Conservation (phyloP, 768 basidiomycete genomes). For the Suillus ampliporus region DNA sequence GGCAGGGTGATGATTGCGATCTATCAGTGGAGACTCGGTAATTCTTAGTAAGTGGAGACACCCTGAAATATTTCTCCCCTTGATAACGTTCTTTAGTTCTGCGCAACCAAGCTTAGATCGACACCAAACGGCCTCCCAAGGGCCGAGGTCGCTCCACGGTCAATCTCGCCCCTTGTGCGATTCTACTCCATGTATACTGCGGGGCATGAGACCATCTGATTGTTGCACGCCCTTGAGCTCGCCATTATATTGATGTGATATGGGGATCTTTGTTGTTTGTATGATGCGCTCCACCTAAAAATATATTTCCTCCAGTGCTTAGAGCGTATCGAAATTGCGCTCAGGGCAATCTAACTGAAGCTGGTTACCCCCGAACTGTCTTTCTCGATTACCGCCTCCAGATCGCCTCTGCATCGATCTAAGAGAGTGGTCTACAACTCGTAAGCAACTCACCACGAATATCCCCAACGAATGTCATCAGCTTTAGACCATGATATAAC, state of each 20-base stretch:
- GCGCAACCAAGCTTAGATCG: slow-evolving; percentile 69
- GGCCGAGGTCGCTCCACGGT: background rate
- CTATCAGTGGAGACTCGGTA: slow-evolving; percentile 89
- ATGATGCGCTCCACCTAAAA: slow-evolving; percentile 2
- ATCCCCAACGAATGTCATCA: slow-evolving; percentile 61
- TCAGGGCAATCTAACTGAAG: slow-evolving; percentile 66
- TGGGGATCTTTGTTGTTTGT: slow-evolving; percentile 6
- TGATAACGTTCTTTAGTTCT: slow-evolving; percentile 60
- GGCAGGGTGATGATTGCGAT: slow-evolving; percentile 17
- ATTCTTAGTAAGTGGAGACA: slow-evolving; percentile 78
- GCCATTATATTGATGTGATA: slow-evolving; percentile 5
- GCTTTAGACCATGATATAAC: slow-evolving; percentile 24
- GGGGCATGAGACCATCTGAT: background rate
- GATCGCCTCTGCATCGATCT: slow-evolving; percentile 20
- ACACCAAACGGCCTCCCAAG: background rate
- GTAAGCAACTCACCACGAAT: slow-evolving; percentile 52
- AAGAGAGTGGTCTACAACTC: slow-evolving; percentile 40
- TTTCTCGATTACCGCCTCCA: slow-evolving; percentile 50
- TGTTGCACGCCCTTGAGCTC: background rate
- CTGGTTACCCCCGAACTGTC: slow-evolving; percentile 60
- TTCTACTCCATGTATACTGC: background rate
- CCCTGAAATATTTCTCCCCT: slow-evolving; percentile 21
- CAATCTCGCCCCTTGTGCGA: background rate
- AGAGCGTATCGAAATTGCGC: slow-evolving; percentile 56
- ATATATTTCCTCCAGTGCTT: slow-evolving; percentile 18